phyloP scores from a whole-genome alignment of 1,284 basidiomycete species.

The Amylostereum areolatum region DNA sequence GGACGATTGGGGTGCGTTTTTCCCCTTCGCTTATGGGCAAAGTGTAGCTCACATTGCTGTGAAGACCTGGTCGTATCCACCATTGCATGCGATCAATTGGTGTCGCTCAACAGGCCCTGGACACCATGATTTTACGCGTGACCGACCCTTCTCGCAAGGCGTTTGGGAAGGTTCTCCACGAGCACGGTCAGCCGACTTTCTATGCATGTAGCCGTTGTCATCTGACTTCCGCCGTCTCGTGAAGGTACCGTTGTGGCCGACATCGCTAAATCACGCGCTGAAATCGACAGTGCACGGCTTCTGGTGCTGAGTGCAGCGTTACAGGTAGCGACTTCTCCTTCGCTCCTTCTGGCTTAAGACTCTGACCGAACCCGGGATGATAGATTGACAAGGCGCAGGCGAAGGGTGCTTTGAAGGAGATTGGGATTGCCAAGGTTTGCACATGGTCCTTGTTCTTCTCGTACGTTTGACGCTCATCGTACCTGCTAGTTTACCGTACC shows the following conservation, averaged over 20 bases:
- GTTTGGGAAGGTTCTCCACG: slow-evolving; percentile 87
- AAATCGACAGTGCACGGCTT: slow-evolving; percentile 84
- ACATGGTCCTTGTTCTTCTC: slow-evolving; percentile 3
- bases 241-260: slow-evolving; percentile 84
- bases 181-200: slow-evolving; percentile 67
- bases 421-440: slow-evolving; percentile 89
- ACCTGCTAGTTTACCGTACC: slow-evolving; percentile 80
- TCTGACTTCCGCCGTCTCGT: not conserved
- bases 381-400: slow-evolving; percentile 87
- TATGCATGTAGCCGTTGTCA: not conserved
- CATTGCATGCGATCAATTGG: slow-evolving; percentile 99
- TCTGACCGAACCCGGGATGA: not conserved
- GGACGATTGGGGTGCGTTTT: slow-evolving; percentile 81
- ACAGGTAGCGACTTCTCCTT: slow-evolving; percentile 44
- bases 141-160: slow-evolving; percentile 89
- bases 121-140: slow-evolving; percentile 87
- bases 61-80: slow-evolving; percentile 89
- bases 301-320: slow-evolving; percentile 92
- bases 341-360: not conserved
- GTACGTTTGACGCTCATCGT: slow-evolving; percentile 6
- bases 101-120: slow-evolving; percentile 78
- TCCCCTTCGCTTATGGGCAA: not conserved
- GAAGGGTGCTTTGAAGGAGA: slow-evolving; percentile 95
- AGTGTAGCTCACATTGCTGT: not conserved
- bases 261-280: slow-evolving; percentile 88